A percentile compares a stretch with the other conserved stretches of the same genome.
phyloP scores from a whole-genome alignment of 2,329 filamentous ascomycete genomes.

The Diplodia scrobiculata region DNA sequence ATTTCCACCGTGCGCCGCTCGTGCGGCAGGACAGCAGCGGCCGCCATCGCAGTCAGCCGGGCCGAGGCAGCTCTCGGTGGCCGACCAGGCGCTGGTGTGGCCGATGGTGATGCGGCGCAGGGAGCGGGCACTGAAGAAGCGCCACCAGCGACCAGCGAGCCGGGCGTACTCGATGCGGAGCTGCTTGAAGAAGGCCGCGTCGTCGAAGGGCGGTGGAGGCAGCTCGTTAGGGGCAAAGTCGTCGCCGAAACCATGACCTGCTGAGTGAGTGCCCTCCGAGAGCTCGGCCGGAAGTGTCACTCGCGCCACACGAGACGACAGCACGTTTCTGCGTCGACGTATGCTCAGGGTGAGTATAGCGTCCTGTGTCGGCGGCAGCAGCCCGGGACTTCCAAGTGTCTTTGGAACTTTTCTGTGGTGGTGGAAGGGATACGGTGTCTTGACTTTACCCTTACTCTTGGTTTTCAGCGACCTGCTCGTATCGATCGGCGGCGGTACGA shows the following conservation, averaged over 20 bases:
- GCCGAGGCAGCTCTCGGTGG: slow-evolving; percentile 8
- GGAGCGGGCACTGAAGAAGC: slow-evolving; percentile 27
- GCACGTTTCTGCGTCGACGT: slow-evolving; percentile 7
- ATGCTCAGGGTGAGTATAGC: slow-evolving; percentile 17
- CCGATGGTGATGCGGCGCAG: slow-evolving; percentile 25
- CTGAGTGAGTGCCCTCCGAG: not conserved
- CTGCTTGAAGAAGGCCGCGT: slow-evolving; percentile 20
- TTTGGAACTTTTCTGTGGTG: slow-evolving; percentile 21
- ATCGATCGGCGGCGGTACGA: slow-evolving; percentile 25
- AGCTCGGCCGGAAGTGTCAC: slow-evolving; percentile 21
- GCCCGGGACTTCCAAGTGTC: slow-evolving; percentile 7
- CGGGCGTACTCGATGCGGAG: slow-evolving; percentile 25
- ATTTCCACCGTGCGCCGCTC: slow-evolving; percentile 4
- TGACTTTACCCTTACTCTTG: slow-evolving; percentile 5
- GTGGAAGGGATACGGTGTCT: slow-evolving; percentile 26
- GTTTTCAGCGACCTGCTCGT: not conserved
- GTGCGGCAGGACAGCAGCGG: slow-evolving; percentile 7
- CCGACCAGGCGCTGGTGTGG: slow-evolving; percentile 18
- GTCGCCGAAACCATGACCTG: not conserved
- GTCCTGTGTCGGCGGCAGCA: not conserved
- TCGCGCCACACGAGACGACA: slow-evolving; percentile 21
- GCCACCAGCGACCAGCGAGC: slow-evolving; percentile 25
- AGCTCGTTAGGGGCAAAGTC: not conserved
- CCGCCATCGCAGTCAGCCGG: slow-evolving; percentile 5
- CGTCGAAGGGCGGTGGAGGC: slow-evolving; percentile 13